Evolutionary conservation across 306 rosid genomes (phyloP).

Genomic region (Senna tora): DNA sequence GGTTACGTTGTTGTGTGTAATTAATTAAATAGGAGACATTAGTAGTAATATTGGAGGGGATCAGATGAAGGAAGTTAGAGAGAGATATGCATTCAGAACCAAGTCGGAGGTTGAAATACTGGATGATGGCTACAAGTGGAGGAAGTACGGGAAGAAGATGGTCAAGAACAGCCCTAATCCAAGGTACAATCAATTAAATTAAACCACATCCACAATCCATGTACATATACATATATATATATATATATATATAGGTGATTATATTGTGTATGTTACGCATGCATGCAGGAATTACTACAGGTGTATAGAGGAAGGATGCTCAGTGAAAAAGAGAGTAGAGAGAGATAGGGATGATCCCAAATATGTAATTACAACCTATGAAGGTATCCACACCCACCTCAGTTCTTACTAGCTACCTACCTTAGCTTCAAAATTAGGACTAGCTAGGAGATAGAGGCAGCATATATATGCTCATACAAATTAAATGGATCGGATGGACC

Average conservation of each 20-base stretch:
- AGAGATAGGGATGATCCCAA: constrained; percentile 77
- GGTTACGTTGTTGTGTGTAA: too few species aligned
- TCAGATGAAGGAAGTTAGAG: constrained; percentile 48
- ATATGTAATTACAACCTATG: constrained; percentile 87
- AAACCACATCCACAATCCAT: too few species aligned
- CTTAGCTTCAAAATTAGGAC: too few species aligned
- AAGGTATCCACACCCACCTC: constrained; percentile 78
- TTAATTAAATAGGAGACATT: constrained; percentile 42
- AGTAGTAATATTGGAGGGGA: constrained; percentile 4
- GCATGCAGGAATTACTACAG: constrained; percentile 93
- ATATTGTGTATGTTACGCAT: too few species aligned
- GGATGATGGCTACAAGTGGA: constrained; percentile 93
- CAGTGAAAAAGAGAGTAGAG: constrained; percentile 92
- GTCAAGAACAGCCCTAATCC: constrained; percentile 95
- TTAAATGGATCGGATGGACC: too few species aligned
- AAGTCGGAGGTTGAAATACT: constrained; percentile 75
- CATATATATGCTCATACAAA: too few species aligned
- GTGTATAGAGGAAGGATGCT: constrained; percentile 84
- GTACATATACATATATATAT: too few species aligned
- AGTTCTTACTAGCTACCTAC: constrained; percentile 33
- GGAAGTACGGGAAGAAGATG: constrained; percentile 95
- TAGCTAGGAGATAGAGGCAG: too few species aligned
- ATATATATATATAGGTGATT: too few species aligned
- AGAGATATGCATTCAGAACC: constrained; percentile 78
- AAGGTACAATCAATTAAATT: neutral